Evolutionary conservation across 1,284 basidiomycete genomes (phyloP).

Genomic region (Taiwanofungus camphoratus): DNA sequence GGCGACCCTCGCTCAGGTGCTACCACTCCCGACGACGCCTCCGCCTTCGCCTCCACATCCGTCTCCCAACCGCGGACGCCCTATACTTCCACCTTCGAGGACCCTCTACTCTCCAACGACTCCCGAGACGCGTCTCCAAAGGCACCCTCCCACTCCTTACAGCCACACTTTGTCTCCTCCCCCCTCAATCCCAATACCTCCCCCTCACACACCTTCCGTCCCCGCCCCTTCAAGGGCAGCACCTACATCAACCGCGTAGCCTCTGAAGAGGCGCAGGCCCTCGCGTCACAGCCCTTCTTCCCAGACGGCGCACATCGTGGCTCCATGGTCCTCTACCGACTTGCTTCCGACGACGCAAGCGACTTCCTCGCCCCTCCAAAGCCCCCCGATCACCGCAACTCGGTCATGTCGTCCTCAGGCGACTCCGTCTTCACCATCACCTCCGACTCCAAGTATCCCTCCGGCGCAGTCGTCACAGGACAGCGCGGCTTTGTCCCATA

Average conservation of each 20-base stretch:
- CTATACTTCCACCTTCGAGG: slow-evolving; percentile 24
- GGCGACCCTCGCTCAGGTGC: slow-evolving; percentile 17
- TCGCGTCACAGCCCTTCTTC: slow-evolving; percentile 25
- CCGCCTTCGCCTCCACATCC: background rate
- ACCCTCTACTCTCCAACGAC: slow-evolving; percentile 24
- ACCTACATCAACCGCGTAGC: slow-evolving; percentile 22
- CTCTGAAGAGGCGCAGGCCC: slow-evolving; percentile 43
- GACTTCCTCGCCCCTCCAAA: slow-evolving; percentile 28
- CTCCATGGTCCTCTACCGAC: slow-evolving; percentile 64
- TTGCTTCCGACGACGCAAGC: slow-evolving; percentile 40
- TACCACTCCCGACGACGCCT: slow-evolving; percentile 14
- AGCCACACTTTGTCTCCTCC: slow-evolving; percentile 37
- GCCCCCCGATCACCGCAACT: slow-evolving; percentile 30
- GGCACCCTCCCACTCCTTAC: slow-evolving; percentile 28
- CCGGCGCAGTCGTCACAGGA: slow-evolving; percentile 27
- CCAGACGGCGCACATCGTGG: slow-evolving; percentile 33
- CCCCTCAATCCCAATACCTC: slow-evolving; percentile 41
- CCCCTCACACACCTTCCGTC: slow-evolving; percentile 21
- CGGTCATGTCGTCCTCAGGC: slow-evolving; percentile 38
- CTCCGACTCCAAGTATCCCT: slow-evolving; percentile 61
- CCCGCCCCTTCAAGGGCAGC: slow-evolving; percentile 22
- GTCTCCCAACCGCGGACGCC: slow-evolving; percentile 22
- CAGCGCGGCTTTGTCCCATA: slow-evolving; percentile 54
- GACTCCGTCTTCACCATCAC: slow-evolving; percentile 49
- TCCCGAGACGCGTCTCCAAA: slow-evolving; percentile 16